phyloP scores from a whole-genome alignment of 768 basidiomycete species.

The Phlebiopsis flavidoalba region DNA sequence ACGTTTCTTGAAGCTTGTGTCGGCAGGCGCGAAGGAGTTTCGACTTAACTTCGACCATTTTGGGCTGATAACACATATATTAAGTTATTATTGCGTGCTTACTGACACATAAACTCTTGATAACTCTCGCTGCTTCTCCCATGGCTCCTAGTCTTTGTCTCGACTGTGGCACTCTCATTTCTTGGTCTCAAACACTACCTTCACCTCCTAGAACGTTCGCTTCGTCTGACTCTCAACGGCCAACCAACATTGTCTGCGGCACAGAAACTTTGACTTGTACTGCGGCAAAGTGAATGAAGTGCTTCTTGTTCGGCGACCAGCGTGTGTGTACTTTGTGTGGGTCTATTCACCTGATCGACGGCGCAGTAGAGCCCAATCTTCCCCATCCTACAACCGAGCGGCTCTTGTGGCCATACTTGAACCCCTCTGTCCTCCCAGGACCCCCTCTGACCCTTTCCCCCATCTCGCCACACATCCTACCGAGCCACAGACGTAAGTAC shows the following conservation, averaged over 20 bases:
- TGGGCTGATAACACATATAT: not conserved
- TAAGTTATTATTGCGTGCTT: not conserved
- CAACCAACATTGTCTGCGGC: not conserved
- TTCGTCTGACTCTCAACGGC: not conserved
- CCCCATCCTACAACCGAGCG: not conserved
- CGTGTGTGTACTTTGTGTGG: not conserved
- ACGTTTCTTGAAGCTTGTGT: not conserved
- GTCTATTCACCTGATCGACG: conserved; percentile 1
- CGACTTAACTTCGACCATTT: not conserved
- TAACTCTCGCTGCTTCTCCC: not conserved
- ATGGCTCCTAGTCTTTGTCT: too few species aligned
- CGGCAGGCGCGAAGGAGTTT: not conserved
- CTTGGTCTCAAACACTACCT: too few species aligned
- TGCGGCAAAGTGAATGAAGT: conserved; percentile 1
- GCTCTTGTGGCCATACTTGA: not conserved
- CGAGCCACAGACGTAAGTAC: not conserved
- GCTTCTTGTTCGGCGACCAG: not conserved
- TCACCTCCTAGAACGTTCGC: too few species aligned
- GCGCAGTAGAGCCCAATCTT: not conserved
- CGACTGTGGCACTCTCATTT: too few species aligned
- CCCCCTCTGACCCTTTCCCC: not conserved
- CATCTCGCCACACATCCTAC: not conserved
- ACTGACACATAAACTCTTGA: too few species aligned
- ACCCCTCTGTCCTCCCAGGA: not conserved
- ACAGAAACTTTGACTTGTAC: not conserved